Base-by-base conservation (phyloP, 2,329 filamentous ascomycete genomes). In the Zarea fungicola region DNA sequence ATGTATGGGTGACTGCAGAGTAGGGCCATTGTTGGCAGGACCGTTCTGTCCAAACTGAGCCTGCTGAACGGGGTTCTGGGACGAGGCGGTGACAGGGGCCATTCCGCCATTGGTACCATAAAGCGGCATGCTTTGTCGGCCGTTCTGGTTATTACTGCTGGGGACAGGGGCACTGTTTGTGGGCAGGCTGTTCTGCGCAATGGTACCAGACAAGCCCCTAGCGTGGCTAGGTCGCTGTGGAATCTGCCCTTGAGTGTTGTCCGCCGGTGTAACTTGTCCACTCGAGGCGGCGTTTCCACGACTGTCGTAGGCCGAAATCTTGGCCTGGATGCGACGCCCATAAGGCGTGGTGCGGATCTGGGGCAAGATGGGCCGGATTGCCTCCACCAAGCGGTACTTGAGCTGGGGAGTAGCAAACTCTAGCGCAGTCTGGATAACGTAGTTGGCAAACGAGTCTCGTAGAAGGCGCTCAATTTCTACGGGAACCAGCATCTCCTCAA, bases 351-450 rank as follows among this genome's bases (percentile, higher is more conserved):
- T 85, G 55, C 91, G 89, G 55, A 97, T 95, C 35, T 81, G 76
- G 4, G 89, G 87, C 32, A 97, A 73, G 53, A 95, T 84, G 1
- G 91, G 89, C 32, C 90, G 88, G 59, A 97, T 90, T 29, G 80
- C 77, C 53, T 97, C 90, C 39, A 95, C 84, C 36, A 99, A 77
- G 40, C 81, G 81, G 51, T 77, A 72, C 69, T 92, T 90, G 64
- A 83, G 84, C 25, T 82, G 76, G 6, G 80, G 76, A 48, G 90
- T 88, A 11, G 87, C 81, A 61, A 89, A 91, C 60, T 96, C 91
- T 57, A 96, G 79, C 23, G 93, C 91, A 32, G 93, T 99, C 75
- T 99, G 93, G 32, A 99, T 88, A 55, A 99, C 93, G 61, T 99
- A 99, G 71, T 99, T 99, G 65, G 89, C 93, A 62, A 89, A 99